Evolutionary conservation across 495 filamentous ascomycete genomes (phyloP).

Genomic region (Aspergillus cristatus): DNA sequence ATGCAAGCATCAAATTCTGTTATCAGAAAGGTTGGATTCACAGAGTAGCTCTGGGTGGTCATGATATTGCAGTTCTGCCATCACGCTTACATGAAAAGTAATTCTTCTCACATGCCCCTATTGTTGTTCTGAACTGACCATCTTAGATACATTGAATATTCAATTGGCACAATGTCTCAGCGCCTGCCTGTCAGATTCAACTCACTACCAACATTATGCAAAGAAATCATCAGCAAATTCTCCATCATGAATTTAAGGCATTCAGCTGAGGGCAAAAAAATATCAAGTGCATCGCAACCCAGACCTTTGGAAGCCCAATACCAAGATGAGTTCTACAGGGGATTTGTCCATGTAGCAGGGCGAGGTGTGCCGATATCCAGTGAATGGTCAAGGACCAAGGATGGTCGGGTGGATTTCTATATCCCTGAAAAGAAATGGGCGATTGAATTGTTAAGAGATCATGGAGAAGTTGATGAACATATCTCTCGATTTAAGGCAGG

Average conservation of each 20-base stretch:
- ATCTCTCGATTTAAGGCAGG: no score
- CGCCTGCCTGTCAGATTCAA: not conserved
- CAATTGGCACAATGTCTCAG: constrained; percentile 1
- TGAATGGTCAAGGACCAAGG: no score
- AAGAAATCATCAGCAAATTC: not conserved
- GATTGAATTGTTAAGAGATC: no score
- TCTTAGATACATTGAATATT: constrained; percentile 3
- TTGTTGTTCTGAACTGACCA: constrained; percentile 4
- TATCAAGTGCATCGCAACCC: no score
- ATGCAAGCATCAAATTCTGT: constrained; percentile 3
- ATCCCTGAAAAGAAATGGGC: no score
- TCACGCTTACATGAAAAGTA: constrained; percentile 8
- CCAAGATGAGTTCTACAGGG: no score
- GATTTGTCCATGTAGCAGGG: no score
- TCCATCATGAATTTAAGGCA: not conserved
- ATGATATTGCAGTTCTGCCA: constrained; percentile 3
- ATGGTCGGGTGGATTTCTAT: no score
- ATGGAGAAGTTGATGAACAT: no score
- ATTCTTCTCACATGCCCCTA: not conserved
- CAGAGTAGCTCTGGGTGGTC: not conserved
- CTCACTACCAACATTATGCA: not conserved
- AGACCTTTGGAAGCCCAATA: no score
- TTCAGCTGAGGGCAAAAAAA: not conserved
- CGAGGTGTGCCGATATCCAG: no score
- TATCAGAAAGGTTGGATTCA: constrained; percentile 5